Percentiles rank a stretch among this genome's conserved stretches.
Conservation (phyloP, 2,329 filamentous ascomycete species). For the Colletotrichum tamarilloi region DNA sequence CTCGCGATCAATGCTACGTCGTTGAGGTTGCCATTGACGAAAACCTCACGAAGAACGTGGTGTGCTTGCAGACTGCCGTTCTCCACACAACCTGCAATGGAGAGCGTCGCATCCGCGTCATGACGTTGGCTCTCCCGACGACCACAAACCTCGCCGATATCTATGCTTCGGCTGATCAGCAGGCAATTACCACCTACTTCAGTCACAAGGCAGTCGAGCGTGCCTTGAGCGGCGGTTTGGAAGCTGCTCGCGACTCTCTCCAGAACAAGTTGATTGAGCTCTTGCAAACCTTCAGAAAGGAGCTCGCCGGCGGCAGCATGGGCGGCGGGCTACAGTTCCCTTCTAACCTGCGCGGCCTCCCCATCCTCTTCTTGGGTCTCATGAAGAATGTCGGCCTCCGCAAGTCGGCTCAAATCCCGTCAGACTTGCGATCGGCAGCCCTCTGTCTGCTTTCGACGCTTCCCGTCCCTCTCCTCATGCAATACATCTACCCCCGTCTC, state of each 20-base stretch:
- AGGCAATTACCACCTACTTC: conserved; percentile 92
- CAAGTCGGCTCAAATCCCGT: conserved; percentile 93
- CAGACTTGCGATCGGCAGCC: conserved; percentile 91
- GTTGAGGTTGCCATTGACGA: conserved; percentile 99
- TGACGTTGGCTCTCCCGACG: conserved; percentile 93
- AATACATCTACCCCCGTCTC: conserved; percentile 88
- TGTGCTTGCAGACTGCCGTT: conserved; percentile 94
- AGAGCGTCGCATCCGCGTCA: conserved; percentile 91
- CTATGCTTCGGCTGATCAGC: conserved; percentile 94
- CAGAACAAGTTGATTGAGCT: conserved; percentile 94
- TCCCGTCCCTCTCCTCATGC: conserved; percentile 87
- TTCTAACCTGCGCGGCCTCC: conserved; percentile 87
- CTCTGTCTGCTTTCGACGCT: conserved; percentile 95
- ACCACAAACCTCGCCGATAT: conserved; percentile 91
- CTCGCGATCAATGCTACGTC: conserved; percentile 95
- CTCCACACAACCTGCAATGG: conserved; percentile 98
- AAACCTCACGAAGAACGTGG: conserved; percentile 88
- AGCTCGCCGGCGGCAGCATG: conserved; percentile 95
- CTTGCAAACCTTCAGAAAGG: conserved; percentile 95
- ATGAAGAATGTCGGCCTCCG: conserved; percentile 97
- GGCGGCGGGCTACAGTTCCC: conserved; percentile 95
- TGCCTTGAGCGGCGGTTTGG: conserved; percentile 84
- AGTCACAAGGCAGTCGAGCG: conserved; percentile 98
- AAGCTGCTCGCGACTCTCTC: conserved; percentile 89
- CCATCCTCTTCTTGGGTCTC: conserved; percentile 89